These are phyloP conservation scores for Solanum medicagineum DNA, from an alignment of 257 asterid species.

Conservation along the genomic window DNA sequence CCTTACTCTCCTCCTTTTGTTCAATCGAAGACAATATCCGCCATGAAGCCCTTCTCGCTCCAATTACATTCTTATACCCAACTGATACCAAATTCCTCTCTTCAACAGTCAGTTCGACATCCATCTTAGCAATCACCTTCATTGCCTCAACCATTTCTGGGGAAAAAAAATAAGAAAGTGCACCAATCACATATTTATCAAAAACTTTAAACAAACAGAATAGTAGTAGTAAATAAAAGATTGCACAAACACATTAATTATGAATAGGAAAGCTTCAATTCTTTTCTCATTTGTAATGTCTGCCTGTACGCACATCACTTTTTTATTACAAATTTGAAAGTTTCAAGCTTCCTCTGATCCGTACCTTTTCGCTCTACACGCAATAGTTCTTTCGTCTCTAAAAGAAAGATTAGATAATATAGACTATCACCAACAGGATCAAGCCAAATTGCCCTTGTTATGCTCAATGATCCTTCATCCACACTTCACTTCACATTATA, in stretches of 20 bases:
- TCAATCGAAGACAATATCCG: constrained; percentile 60
- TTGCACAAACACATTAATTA: not conserved
- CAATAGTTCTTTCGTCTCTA: not conserved
- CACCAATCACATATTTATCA: not conserved
- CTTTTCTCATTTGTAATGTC: not conserved
- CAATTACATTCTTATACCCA: constrained; percentile 68
- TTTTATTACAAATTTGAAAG: not conserved
- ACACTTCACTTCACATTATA: not conserved
- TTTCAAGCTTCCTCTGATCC: not conserved
- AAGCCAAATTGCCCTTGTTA: not conserved
- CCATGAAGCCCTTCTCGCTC: constrained; percentile 81
- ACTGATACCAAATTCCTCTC: constrained; percentile 74
- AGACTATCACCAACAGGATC: not conserved
- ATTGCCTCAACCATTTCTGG: constrained; percentile 78
- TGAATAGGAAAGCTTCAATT: not conserved
- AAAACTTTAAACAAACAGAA: not conserved
- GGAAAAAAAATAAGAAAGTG: not conserved
- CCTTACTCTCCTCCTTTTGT: constrained; percentile 66
- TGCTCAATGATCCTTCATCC: not conserved
- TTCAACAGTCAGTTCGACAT: constrained; percentile 63
- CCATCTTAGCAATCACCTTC: constrained; percentile 59
- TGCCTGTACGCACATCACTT: not conserved
- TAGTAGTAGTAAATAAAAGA: not conserved
- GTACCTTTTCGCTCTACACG: not conserved
- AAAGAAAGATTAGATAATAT: not conserved